phyloP scores from a whole-genome alignment of 2,329 filamentous ascomycete genomes.

The Hirsutella thompsonii region DNA sequence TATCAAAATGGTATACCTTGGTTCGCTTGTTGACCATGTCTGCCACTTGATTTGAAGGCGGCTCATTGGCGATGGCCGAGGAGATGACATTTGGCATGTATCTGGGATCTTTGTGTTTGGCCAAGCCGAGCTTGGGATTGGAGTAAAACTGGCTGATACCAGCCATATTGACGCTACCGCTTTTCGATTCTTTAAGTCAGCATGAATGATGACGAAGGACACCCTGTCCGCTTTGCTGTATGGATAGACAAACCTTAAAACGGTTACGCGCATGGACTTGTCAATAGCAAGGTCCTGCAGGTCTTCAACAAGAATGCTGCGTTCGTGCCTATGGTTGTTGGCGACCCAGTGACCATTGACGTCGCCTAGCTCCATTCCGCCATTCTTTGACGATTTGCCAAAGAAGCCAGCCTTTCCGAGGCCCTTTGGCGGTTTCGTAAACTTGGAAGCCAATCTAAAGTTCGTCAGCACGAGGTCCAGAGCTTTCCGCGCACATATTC shows the following conservation, averaged over 20 bases:
- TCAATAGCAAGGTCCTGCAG: conserved; percentile 87
- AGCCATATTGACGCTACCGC: conserved; percentile 87
- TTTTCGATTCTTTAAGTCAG: conserved; percentile 13
- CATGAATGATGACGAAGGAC: not conserved
- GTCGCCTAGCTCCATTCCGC: conserved; percentile 81
- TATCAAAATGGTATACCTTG: conserved; percentile 60
- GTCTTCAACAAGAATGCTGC: conserved; percentile 76
- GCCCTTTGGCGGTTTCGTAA: conserved; percentile 83
- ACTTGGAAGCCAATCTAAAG: conserved; percentile 62
- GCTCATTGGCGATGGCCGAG: conserved; percentile 86
- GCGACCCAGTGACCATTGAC: conserved; percentile 97
- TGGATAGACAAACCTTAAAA: conserved; percentile 49
- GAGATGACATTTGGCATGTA: conserved; percentile 97
- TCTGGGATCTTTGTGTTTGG: conserved; percentile 83
- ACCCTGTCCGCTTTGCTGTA: not conserved
- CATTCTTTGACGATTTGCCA: conserved; percentile 70
- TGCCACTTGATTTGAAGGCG: conserved; percentile 75
- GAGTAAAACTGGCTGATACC: conserved; percentile 93
- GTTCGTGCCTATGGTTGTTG: conserved; percentile 84
- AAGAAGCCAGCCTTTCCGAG: conserved; percentile 72
- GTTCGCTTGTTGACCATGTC: conserved; percentile 91
- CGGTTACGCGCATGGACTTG: conserved; percentile 82
- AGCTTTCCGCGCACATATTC: not conserved
- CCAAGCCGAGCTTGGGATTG: conserved; percentile 63
- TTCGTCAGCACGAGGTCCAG: conserved; percentile 14